Evolutionary conservation across 2,329 filamentous ascomycete genomes (phyloP).

Genomic region (Trichoderma aggressivum): DNA sequence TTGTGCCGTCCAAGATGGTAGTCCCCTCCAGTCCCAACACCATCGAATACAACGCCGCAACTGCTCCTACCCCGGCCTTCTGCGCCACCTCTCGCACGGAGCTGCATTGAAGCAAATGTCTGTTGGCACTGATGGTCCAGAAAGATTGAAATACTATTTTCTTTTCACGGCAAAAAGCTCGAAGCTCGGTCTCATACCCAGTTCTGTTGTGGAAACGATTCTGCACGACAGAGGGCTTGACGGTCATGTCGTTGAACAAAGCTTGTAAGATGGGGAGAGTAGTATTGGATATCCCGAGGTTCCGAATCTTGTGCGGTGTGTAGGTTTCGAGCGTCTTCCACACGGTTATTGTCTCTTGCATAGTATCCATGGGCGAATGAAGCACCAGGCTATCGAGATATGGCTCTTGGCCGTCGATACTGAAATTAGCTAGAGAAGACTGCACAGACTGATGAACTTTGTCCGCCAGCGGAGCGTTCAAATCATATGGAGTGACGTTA

Average conservation of each 20-base stretch:
- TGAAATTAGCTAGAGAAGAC: slow-evolving; percentile 63
- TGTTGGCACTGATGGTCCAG: slow-evolving; percentile 52
- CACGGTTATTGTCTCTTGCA: slow-evolving; percentile 54
- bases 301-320: slow-evolving; percentile 60
- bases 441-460: slow-evolving; percentile 66
- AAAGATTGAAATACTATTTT: slow-evolving; percentile 51
- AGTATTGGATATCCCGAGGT: slow-evolving; percentile 75
- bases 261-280: slow-evolving; percentile 52
- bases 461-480: slow-evolving; percentile 53
- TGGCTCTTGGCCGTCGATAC: slow-evolving; percentile 34
- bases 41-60: slow-evolving; percentile 47
- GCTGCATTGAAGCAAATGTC: slow-evolving; percentile 33
- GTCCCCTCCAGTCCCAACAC: slow-evolving; percentile 45
- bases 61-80: slow-evolving; percentile 33
- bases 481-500: slow-evolving; percentile 58
- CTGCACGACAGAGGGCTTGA: slow-evolving; percentile 61
- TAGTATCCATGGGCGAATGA: slow-evolving; percentile 53
- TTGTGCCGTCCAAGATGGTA: slow-evolving; percentile 47
- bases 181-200: slow-evolving; percentile 56
- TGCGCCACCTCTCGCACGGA: slow-evolving; percentile 51
- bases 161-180: slow-evolving; percentile 45
- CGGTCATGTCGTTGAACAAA: slow-evolving; percentile 44
- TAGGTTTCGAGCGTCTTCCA: slow-evolving; percentile 66
- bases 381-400: slow-evolving; percentile 74
- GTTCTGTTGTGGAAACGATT: slow-evolving; percentile 67